Conservation (phyloP, 2,329 filamentous ascomycete genomes). For the Fusarium algeriense region DNA sequence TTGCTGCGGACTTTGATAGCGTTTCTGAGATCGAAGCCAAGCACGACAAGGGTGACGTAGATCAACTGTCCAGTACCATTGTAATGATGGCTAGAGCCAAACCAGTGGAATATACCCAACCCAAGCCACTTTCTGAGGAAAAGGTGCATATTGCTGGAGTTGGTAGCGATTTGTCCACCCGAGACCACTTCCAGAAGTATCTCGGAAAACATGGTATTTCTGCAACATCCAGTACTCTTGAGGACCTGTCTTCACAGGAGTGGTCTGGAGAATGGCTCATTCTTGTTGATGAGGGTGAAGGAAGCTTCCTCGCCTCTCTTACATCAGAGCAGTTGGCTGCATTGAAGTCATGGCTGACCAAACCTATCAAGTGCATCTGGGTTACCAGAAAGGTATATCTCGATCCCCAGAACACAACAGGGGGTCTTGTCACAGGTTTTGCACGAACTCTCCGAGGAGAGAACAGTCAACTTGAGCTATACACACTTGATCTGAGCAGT, state of each 20-base stretch:
- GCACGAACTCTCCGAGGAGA: conserved; percentile 38
- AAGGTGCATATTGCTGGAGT: conserved; percentile 31
- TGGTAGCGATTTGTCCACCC: neutral
- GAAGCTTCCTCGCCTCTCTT: conserved; percentile 39
- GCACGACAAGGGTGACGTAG: conserved; percentile 1
- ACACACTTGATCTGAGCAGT: conserved; percentile 39
- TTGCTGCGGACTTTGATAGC: conserved; percentile 38
- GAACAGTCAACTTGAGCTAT: conserved; percentile 40
- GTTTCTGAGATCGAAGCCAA: conserved; percentile 34
- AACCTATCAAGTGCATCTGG: conserved; percentile 42
- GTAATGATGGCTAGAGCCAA: conserved; percentile 42
- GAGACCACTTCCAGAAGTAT: conserved; percentile 6
- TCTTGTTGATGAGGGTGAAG: conserved; percentile 35
- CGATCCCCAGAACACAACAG: conserved; percentile 37
- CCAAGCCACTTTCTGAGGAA: conserved; percentile 19
- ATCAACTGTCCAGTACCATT: conserved; percentile 41
- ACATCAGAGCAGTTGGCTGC: conserved; percentile 22
- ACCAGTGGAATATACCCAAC: conserved; percentile 6
- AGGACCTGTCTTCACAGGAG: conserved; percentile 26
- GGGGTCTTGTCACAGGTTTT: conserved; percentile 42
- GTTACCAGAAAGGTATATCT: conserved; percentile 41
- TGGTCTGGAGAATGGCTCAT: conserved; percentile 40
- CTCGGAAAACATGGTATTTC: conserved; percentile 22
- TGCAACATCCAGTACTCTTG: conserved; percentile 21
- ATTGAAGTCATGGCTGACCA: conserved; percentile 31